Evolutionary conservation across 2,329 filamentous ascomycete species (phyloP), one percentile per base, ranked within the genome.

Genomic region (Colletotrichum truncatum): DNA sequence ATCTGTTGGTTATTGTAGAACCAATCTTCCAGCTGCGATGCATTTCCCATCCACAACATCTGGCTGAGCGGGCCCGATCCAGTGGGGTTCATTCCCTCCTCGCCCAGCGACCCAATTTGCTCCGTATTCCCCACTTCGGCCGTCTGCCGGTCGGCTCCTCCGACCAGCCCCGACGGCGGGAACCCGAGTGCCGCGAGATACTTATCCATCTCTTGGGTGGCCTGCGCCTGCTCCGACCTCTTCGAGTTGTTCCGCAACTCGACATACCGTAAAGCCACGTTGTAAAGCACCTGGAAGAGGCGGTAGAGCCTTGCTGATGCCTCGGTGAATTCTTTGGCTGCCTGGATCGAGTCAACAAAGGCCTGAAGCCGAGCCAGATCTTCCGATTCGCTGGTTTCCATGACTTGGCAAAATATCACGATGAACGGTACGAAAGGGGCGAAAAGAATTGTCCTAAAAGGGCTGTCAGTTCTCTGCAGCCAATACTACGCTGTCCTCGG

Each of bases 221-320:
- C 74, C 60, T 79, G 68, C 77, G 78, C 73, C 65, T 75, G 71
- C 48, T 70, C 70, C 21, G 73, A 74, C 6, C 70, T 69, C 6
- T 71, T 71, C 3, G 71, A 68, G 6, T 64, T 67, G 26, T 69
- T 70, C 53, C 85, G 86, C 3, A 85, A 84, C 70, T 89, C 84
- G 14, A 89, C 78, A 67, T 89, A 90, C 4, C 88, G 77, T 34
- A 82, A 80, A 0, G 87, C 87, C 7, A 90, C 84, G 34, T 81
- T 86, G 67, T 85, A 82, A 52, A 90, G 82, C 2, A 88, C 82
- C 48, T 86, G 81, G 67, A 87, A 89, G 12, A 90, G 79, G 25
- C 82, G 85, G 66, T 87, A 82, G 14, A 89, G 77, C 68, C 86
- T 86, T 25, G 81, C 78, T 6, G 86, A 83, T 0, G 84, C 84